phyloP scores from a whole-genome alignment of 2,329 filamentous ascomycete genomes.

The Talaromyces atroroseus region DNA sequence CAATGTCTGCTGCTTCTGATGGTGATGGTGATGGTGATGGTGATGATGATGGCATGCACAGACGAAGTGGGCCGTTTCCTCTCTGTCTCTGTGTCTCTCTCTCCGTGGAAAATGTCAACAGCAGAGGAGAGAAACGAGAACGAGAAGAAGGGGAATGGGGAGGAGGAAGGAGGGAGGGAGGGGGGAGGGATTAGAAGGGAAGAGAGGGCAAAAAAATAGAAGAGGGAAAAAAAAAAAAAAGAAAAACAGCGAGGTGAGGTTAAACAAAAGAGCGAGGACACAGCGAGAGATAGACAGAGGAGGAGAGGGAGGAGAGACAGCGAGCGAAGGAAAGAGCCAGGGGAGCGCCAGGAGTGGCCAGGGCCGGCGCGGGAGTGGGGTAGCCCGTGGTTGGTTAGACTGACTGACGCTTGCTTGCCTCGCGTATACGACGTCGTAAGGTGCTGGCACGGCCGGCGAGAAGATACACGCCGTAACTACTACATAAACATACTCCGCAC shows the following conservation, averaged over 20 bases:
- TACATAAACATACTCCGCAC: background rate
- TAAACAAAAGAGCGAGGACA: slow-evolving; percentile 18
- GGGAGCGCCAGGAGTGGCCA: slow-evolving; percentile 18
- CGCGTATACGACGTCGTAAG: background rate
- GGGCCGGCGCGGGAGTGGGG: background rate
- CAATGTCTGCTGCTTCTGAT: background rate
- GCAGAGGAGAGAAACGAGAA: slow-evolving; percentile 3
- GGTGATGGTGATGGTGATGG: background rate
- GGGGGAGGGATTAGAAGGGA: slow-evolving; percentile 11
- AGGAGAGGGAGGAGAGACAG: slow-evolving; percentile 32
- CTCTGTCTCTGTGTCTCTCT: background rate
- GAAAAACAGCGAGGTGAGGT: background rate
- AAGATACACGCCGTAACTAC: background rate
- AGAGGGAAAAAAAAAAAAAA: background rate
- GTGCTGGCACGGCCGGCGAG: background rate
- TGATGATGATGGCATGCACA: background rate
- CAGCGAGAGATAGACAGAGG: slow-evolving; percentile 16
- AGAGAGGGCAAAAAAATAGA: slow-evolving; percentile 15
- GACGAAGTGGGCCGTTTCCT: background rate
- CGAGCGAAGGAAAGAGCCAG: slow-evolving; percentile 22
- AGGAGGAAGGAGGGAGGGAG: slow-evolving; percentile 12
- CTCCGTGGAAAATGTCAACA: background rate
- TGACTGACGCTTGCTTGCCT: background rate
- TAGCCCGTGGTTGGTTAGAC: background rate
- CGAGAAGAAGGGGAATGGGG: background rate